phyloP scores from a whole-genome alignment of 495 filamentous ascomycete genomes.

The Copromyces sp. region DNA sequence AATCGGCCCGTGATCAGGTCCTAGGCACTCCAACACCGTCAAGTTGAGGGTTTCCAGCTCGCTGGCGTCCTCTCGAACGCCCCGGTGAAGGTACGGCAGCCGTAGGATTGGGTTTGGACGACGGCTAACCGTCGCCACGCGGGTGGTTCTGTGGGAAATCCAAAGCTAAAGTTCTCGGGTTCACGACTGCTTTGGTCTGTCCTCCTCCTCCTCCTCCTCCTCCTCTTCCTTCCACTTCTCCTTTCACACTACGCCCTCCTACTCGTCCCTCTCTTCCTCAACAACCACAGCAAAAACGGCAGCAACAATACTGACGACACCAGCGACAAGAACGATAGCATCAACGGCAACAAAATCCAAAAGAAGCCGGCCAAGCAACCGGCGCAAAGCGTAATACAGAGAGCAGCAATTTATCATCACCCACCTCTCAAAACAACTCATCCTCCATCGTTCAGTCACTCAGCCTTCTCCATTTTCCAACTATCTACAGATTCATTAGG shows the following conservation, averaged over 20 bases:
- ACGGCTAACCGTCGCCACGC: neutral
- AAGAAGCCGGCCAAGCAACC: neutral
- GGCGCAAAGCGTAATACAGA: neutral
- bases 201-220: neutral
- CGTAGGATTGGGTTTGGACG: neutral
- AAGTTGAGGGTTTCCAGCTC: neutral
- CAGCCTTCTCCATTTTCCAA: neutral
- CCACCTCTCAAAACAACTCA: neutral
- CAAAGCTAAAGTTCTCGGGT: neutral
- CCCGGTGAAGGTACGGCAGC: neutral
- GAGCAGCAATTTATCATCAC: neutral
- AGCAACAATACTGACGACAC: neutral
- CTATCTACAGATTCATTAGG: neutral
- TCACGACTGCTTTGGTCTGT: too few relatives aligned
- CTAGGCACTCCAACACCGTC: neutral
- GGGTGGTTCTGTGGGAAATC: neutral
- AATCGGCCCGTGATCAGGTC: neutral
- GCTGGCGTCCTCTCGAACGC: neutral
- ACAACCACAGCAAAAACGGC: neutral
- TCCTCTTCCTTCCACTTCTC: neutral
- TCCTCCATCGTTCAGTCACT: neutral
- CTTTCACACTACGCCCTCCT: neutral
- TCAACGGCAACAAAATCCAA: neutral
- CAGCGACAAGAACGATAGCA: neutral
- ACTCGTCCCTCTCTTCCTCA: neutral